Conservation (phyloP, 1,284 basidiomycete genomes). For the Tetrapyrgos nigripes region DNA sequence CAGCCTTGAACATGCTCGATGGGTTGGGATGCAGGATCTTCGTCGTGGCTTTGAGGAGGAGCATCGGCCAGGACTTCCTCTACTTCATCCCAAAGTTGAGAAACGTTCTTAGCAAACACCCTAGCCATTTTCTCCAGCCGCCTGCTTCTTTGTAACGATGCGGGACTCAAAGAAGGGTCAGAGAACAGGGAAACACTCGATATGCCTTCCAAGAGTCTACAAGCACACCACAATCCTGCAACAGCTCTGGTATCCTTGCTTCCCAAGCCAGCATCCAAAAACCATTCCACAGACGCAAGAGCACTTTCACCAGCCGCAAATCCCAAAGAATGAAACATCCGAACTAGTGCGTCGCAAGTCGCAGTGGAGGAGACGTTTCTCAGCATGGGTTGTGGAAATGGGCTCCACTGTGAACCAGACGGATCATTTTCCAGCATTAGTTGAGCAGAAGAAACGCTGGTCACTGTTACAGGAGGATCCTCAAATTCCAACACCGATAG, state of each 20-base stretch:
- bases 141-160: slow-evolving; percentile 41
- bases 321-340: slow-evolving; percentile 80
- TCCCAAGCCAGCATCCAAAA: slow-evolving; percentile 63
- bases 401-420: slow-evolving; percentile 38
- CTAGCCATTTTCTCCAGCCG: slow-evolving; percentile 71
- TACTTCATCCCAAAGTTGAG: slow-evolving; percentile 72
- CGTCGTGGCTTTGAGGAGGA: slow-evolving; percentile 23
- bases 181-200: slow-evolving; percentile 49
- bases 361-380: slow-evolving; percentile 64
- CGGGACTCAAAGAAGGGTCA: slow-evolving; percentile 26
- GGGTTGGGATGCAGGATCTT: slow-evolving; percentile 36
- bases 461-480: slow-evolving; percentile 56
- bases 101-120: slow-evolving; percentile 64
- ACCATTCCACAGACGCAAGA: slow-evolving; percentile 84
- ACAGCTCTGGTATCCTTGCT: slow-evolving; percentile 56
- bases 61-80: slow-evolving; percentile 34
- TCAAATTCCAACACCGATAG: slow-evolving; percentile 79
- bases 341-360: slow-evolving; percentile 61
- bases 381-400: slow-evolving; percentile 68
- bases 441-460: slow-evolving; percentile 53
- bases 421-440: slow-evolving; percentile 63
- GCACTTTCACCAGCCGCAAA: slow-evolving; percentile 70
- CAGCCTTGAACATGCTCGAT: slow-evolving; percentile 65
- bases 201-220: slow-evolving; percentile 77
- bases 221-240: slow-evolving; percentile 86